A percentile compares a stretch with the other conserved stretches of the same genome.
These are phyloP conservation scores for Verticillium tricorpus DNA, from an alignment of 2,329 filamentous ascomycete genomes.

Conservation along the genomic window DNA sequence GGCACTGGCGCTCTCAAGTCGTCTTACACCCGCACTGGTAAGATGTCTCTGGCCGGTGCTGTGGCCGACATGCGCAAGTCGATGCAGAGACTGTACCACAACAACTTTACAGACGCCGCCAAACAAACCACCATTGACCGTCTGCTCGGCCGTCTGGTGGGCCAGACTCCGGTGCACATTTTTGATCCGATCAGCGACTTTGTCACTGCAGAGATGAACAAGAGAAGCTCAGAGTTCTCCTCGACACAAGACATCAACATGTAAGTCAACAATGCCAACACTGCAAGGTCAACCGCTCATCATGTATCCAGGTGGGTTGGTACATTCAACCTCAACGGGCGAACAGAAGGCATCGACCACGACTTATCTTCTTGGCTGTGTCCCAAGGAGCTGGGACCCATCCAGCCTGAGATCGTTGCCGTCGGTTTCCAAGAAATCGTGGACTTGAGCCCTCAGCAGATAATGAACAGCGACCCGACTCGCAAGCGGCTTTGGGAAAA, in stretches of 20 bases:
- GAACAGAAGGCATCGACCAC: slow-evolving; percentile 68
- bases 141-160: slow-evolving; percentile 78
- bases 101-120: slow-evolving; percentile 93
- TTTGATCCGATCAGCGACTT: slow-evolving; percentile 94
- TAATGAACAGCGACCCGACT: slow-evolving; percentile 95
- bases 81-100: slow-evolving; percentile 90
- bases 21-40: slow-evolving; percentile 88
- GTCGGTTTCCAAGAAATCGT: slow-evolving; percentile 98
- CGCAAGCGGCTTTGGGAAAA: slow-evolving; percentile 82
- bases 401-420: slow-evolving; percentile 78
- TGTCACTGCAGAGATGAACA: slow-evolving; percentile 71
- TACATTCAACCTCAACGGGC: slow-evolving; percentile 93
- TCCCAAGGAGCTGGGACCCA: slow-evolving; percentile 51
- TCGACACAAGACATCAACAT: slow-evolving; percentile 71
- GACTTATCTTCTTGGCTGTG: slow-evolving; percentile 87
- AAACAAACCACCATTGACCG: slow-evolving; percentile 94
- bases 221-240: slow-evolving; percentile 67
- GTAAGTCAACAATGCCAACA: slow-evolving; percentile 34
- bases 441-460: slow-evolving; percentile 94
- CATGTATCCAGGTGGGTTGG: slow-evolving; percentile 54
- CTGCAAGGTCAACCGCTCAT: neutral
- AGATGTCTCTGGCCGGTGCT: slow-evolving; percentile 91
- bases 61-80: slow-evolving; percentile 95
- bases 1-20: slow-evolving; percentile 94
- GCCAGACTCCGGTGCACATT: slow-evolving; percentile 77